Conservation (phyloP, 1,284 basidiomycete genomes). For the Schizopora paradoxa region DNA sequence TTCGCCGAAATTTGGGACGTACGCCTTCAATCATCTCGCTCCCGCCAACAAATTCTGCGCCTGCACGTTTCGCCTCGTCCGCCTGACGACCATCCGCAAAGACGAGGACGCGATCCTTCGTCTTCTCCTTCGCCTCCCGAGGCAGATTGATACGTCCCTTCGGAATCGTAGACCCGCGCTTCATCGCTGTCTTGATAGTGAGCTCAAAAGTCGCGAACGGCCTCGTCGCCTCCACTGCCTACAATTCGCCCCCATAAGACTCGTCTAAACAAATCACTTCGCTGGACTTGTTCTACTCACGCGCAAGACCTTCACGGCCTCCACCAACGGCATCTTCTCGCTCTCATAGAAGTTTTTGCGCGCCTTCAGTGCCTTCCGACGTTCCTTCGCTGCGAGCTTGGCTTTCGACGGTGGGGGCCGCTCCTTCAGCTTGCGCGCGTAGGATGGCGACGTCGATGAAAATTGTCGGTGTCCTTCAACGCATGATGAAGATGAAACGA, state of each 20-base stretch:
- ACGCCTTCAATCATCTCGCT: conserved; percentile 79
- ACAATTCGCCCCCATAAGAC: conserved; percentile 6
- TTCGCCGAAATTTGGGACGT: conserved; percentile 29
- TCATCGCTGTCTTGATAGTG: conserved; percentile 72
- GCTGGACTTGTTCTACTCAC: too few relatives aligned
- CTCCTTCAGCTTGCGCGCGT: conserved; percentile 15
- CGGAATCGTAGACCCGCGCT: conserved; percentile 69
- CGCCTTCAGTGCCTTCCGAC: conserved; percentile 28
- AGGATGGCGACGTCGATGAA: conserved; percentile 13
- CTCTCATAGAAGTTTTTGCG: conserved; percentile 44
- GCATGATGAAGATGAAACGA: too few relatives aligned
- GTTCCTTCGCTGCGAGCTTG: conserved; percentile 36
- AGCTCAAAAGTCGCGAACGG: conserved; percentile 77
- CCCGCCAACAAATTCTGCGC: conserved; percentile 84
- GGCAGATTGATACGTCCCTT: conserved; percentile 73
- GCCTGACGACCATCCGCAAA: conserved; percentile 80
- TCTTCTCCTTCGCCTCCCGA: conserved; percentile 66
- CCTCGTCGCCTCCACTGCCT: conserved; percentile 78
- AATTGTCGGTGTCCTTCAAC: too few relatives aligned
- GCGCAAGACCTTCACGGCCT: conserved; percentile 64
- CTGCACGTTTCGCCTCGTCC: conserved; percentile 74
- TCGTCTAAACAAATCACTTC: not conserved
- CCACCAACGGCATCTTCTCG: conserved; percentile 57
- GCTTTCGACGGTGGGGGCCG: conserved; percentile 20
- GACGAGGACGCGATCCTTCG: conserved; percentile 75